These are phyloP conservation scores for Flueggea neowawraea DNA, from an alignment of 441 rosid species.

Conservation along the genomic window DNA sequence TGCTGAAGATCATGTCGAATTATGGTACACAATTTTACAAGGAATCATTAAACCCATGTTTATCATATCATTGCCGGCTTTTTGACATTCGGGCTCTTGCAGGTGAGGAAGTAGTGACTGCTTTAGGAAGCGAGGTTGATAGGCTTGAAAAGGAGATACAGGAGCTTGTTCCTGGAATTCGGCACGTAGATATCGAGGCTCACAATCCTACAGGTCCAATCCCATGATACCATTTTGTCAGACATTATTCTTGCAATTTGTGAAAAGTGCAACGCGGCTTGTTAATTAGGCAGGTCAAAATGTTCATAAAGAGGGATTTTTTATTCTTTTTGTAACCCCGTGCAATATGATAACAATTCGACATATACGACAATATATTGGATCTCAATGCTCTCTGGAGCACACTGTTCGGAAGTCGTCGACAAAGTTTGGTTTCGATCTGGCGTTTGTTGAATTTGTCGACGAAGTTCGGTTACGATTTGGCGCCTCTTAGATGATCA, in stretches of 20 bases:
- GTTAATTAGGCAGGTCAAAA: not conserved
- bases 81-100: constrained; percentile 7
- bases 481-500: too few relatives aligned
- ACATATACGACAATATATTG: too few relatives aligned
- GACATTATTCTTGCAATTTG: not conserved
- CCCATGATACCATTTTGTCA: constrained; percentile 2
- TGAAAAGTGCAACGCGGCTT: not conserved
- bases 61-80: not conserved
- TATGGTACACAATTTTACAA: constrained; percentile 47
- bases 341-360: too few relatives aligned
- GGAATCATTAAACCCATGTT: not conserved
- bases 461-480: too few relatives aligned
- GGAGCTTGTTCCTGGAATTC: constrained; percentile 94
- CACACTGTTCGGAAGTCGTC: too few relatives aligned
- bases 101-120: constrained; percentile 99
- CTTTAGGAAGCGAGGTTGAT: constrained; percentile 94
- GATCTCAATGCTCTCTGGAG: too few relatives aligned
- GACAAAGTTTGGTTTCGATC: too few relatives aligned
- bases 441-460: too few relatives aligned
- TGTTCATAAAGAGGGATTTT: too few relatives aligned
- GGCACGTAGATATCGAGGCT: constrained; percentile 97
- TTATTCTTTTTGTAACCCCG: too few relatives aligned
- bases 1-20: constrained; percentile 79
- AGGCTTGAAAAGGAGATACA: constrained; percentile 94
- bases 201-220: constrained; percentile 69